Base-by-base conservation (phyloP, 352 stramenopile genomes). In the Phytophthora melonis region DNA sequence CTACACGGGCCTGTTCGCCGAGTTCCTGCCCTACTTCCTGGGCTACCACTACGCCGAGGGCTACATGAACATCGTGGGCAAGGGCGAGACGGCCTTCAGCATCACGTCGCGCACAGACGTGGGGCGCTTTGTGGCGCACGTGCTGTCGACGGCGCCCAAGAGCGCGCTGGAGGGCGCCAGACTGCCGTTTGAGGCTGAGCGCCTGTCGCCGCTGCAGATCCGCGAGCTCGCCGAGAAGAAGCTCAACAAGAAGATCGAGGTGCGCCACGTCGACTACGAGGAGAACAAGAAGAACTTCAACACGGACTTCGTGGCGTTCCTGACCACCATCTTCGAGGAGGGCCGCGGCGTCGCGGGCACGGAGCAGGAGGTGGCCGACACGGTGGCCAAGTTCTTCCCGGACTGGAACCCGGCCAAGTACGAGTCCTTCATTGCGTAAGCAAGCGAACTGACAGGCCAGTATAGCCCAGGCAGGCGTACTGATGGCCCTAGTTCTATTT, bases 251-350 rank as follows among this genome's bases (percentile, higher is more conserved):
- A 78, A 74, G 71, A 70, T 78, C 50, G 60, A 74, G 43, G 27
- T 78, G 59, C 60, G 58, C 64, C 41, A 54, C 57, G 57, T 70
- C 8, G 60, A 70, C 34, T 68, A 58, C 39, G 66, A 70, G 36
- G 60, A 74, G 54, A 78, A 74, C 71, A 66, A 68, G 65, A 66
- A 63, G 56, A 70, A 66, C n/a, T 73, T 66, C 71, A 18, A 71
- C 66, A 62, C 60, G 58, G 66, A 78, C 61, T 74, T 74, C 30
- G n/a, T 39, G 34, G 58, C 61, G 3, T 78, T 74, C 66, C 65
- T 78, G 13, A 73, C 58, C 9, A 67, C 68, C 27, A 23, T 72
- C 19, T 60, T 72, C 27, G 71, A 66, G 30, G 71, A 78, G 47
- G 71, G 71, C 14, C 66, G 71, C 58, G 71, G 61, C 41, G 45